Conservation (phyloP, 2,329 filamentous ascomycete species). For the Trichoderma polysporum region DNA sequence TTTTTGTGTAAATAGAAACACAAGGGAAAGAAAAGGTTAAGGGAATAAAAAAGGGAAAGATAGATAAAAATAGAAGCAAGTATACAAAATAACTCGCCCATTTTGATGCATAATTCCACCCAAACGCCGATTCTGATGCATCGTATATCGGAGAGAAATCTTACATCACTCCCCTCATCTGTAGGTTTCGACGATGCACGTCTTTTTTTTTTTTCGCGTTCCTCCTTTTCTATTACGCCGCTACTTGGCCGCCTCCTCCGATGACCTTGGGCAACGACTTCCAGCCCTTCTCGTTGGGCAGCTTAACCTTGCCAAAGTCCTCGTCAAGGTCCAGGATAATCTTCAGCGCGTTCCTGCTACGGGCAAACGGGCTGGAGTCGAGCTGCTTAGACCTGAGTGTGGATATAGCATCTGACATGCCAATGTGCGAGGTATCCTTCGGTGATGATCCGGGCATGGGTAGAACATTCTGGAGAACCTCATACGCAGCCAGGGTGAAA, state of each 20-base stretch:
- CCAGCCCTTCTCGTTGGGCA: constrained; percentile 56
- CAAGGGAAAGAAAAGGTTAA: not conserved
- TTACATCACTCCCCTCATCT: constrained; percentile 1
- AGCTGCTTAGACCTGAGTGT: constrained; percentile 33
- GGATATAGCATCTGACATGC: constrained; percentile 62
- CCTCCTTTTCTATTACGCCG: not conserved
- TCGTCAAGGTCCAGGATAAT: constrained; percentile 92
- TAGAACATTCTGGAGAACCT: constrained; percentile 78
- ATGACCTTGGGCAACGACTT: constrained; percentile 52
- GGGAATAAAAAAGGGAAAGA: constrained; percentile 2
- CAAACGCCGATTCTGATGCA: constrained; percentile 26
- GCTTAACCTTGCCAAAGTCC: constrained; percentile 77
- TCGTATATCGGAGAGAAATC: constrained; percentile 22
- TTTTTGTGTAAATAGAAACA: constrained; percentile 14
- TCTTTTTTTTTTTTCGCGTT: not conserved
- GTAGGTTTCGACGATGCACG: constrained; percentile 1
- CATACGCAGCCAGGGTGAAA: constrained; percentile 94
- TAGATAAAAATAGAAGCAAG: constrained; percentile 17
- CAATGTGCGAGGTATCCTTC: constrained; percentile 53
- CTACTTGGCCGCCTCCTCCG: constrained; percentile 38
- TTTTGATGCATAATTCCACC: constrained; percentile 15
- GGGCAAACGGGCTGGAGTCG: constrained; percentile 51
- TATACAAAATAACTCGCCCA: constrained; percentile 18
- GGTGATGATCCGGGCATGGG: constrained; percentile 67
- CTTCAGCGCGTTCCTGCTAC: constrained; percentile 88